Evolutionary conservation across 768 basidiomycete species (phyloP), one percentile per base, ranked within the genome.

Genomic region (Naganishia randhawae): DNA sequence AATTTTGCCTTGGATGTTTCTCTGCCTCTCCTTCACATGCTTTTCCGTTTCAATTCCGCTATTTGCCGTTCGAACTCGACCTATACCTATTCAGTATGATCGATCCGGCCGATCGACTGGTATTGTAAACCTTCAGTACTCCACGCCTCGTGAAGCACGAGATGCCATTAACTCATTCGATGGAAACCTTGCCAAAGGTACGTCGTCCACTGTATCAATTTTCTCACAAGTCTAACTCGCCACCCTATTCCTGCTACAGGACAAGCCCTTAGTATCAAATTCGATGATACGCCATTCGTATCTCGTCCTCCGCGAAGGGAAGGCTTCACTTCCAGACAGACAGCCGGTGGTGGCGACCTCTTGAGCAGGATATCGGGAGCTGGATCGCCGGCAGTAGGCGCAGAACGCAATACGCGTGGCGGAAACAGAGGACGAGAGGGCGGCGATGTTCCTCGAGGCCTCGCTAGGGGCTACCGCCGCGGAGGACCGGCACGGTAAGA

Each of bases 101-200:
- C 88, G 89, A 78, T 94, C 92, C 74, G 93, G 93, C 73, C 89
- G 93, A 78, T 95, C 93, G 52, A 86, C 85, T 22, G 93, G 93
- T 69, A 84, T 86, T 73, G 93, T 89, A 67, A 85, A 86, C 73
- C 83, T 96, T 77, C 84, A 86, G 10, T 95, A 87, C 81, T 89
- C 91, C 81, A 90, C 87, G 2, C 73, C 85, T 19, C 83, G 85
- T 65, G 90, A 95, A 78, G 93, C 93, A 37, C 86, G 87, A 42
- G 83, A 85, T 68, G 92, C 92, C 64, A 90, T 90, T 81, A 88
- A 87, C 71, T 88, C 90, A 71, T 89, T 89, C 68, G 85, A 92
- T 76, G 91, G 92, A 51, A 88, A 90, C 73, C 84, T 91, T 70
- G 91, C 91, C 37, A 95, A 91, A 82, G 91, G 93, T 93, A 79